Evolutionary conservation across 495 filamentous ascomycete genomes (phyloP).

Genomic region (Articulospora tetracladia): DNA sequence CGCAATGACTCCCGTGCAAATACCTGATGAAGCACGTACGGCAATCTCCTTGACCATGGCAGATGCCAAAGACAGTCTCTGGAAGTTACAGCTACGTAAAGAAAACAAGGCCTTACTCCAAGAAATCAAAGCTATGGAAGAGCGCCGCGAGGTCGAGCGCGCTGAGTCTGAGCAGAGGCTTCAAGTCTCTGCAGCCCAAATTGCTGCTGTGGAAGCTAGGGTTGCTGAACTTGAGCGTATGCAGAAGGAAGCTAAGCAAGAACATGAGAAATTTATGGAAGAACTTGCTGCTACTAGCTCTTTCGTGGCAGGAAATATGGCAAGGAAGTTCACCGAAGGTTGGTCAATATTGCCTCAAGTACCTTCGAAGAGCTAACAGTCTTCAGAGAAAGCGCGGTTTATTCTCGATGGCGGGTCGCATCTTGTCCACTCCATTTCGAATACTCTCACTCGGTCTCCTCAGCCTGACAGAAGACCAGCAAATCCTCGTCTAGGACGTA

Average conservation of each 20-base stretch:
- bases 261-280: not conserved
- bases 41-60: not conserved
- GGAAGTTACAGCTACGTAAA: constrained; percentile 21
- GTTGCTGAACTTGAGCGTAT: constrained; percentile 1
- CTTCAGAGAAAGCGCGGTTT: not conserved
- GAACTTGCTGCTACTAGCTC: constrained; percentile 3
- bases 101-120: constrained; percentile 19
- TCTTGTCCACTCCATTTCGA: not conserved
- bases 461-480: not conserved
- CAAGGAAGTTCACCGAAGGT: not conserved
- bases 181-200: constrained; percentile 3
- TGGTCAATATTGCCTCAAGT: not conserved
- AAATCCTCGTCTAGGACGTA: not conserved
- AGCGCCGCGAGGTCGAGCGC: not conserved
- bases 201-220: constrained; percentile 4
- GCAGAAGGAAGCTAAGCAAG: not conserved
- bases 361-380: not conserved
- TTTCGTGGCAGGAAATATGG: not conserved
- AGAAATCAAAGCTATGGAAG: not conserved
- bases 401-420: not conserved
- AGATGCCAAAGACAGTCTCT: constrained; percentile 13
- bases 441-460: not conserved
- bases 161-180: not conserved
- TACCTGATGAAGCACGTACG: not conserved
- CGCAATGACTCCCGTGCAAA: not conserved